These are phyloP conservation scores for Saccharomycopsis sp. DNA, from an alignment of 805 yeast species.

Conservation along the genomic window DNA sequence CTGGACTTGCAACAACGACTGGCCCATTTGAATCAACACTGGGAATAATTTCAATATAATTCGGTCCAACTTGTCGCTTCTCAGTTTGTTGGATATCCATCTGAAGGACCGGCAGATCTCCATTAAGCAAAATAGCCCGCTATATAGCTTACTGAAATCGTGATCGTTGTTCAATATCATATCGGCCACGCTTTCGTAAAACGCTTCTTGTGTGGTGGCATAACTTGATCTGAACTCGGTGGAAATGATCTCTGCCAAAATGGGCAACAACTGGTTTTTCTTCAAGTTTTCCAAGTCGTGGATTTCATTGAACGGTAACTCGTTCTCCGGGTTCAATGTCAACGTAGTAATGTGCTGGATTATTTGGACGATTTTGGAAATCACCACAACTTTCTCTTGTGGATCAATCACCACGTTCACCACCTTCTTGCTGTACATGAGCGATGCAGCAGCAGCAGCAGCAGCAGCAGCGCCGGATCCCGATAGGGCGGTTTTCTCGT, in stretches of 20 bases:
- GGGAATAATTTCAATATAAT: conserved; percentile 56
- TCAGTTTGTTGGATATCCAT: conserved; percentile 53
- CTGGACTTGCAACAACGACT: conserved; percentile 34
- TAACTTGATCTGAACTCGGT: conserved; percentile 24
- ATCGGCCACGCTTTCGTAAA: conserved; percentile 1
- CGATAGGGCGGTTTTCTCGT: too few relatives aligned
- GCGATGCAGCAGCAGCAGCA: too few relatives aligned
- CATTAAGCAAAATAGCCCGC: conserved; percentile 62
- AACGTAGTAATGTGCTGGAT: conserved; percentile 32
- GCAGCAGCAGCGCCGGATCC: too few relatives aligned
- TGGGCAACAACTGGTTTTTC: conserved; percentile 39
- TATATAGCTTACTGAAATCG: conserved; percentile 32
- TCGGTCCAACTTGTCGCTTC: conserved; percentile 42
- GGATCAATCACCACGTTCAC: conserved; percentile 5
- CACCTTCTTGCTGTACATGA: too few relatives aligned
- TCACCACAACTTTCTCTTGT: conserved; percentile 68
- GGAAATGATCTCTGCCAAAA: conserved; percentile 42
- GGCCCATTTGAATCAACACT: conserved; percentile 55
- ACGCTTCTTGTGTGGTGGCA: neutral
- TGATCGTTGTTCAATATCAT: conserved; percentile 3
- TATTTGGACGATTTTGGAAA: conserved; percentile 44
- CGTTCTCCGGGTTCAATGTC: conserved; percentile 34
- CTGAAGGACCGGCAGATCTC: conserved; percentile 65
- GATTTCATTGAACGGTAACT: too few relatives aligned
- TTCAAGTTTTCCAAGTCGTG: too few relatives aligned